A percentile compares a stretch with the other conserved stretches of the same genome.
Evolutionary conservation across 164 flowering plant genomes (phyloP).

Genomic region (Vitis labrusca): DNA sequence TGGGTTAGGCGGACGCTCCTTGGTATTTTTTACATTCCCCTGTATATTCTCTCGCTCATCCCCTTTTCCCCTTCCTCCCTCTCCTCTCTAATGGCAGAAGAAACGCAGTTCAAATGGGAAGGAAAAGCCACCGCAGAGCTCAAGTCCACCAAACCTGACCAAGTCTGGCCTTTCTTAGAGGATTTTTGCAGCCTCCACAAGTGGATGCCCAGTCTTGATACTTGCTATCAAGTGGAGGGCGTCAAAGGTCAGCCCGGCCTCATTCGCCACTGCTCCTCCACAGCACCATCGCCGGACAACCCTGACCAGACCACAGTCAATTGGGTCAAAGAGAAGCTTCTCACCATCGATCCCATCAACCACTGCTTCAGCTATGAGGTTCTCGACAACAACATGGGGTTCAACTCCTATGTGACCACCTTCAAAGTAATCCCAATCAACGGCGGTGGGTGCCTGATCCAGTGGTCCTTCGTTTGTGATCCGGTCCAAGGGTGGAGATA

Average conservation of each 20-base stretch:
- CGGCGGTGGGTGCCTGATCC: too few relatives aligned
- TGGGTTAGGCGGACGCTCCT: too few relatives aligned
- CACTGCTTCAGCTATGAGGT: too few relatives aligned
- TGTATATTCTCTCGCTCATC: too few relatives aligned
- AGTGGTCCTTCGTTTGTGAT: too few relatives aligned
- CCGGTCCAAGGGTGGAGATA: too few relatives aligned
- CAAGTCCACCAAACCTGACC: slow-evolving; percentile 24
- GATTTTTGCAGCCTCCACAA: slow-evolving; percentile 54
- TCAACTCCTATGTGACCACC: too few relatives aligned
- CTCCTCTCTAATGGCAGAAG: slow-evolving; percentile 16
- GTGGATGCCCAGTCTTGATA: slow-evolving; percentile 38
- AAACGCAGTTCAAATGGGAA: slow-evolving; percentile 40
- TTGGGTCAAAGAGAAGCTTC: too few relatives aligned
- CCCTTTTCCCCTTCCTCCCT: background rate
- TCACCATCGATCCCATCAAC: too few relatives aligned
- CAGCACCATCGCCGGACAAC: background rate
- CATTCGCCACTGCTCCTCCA: slow-evolving; percentile 44
- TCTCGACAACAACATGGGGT: too few relatives aligned
- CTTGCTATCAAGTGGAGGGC: slow-evolving; percentile 38
- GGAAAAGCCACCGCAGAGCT: slow-evolving; percentile 35
- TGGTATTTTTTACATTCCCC: too few relatives aligned
- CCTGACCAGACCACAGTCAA: background rate
- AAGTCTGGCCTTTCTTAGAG: slow-evolving; percentile 46
- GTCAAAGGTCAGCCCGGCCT: slow-evolving; percentile 39
- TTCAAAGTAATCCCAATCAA: too few relatives aligned